Base-by-base conservation (phyloP, 192 early-diverging fungal genomes). In the Backusella mclennaniae region DNA sequence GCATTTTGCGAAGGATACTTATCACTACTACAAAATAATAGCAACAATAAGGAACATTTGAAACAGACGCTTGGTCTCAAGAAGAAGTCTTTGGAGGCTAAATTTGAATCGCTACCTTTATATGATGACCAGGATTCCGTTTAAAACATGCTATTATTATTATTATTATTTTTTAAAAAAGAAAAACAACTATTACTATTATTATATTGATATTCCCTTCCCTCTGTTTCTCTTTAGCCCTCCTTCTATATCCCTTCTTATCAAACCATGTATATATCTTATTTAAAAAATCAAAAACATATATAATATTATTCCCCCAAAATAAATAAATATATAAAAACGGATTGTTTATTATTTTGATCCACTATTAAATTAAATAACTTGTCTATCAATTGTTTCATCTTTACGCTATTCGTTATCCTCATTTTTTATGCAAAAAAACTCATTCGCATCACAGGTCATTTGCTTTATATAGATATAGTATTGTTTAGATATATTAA, bases 1-100 rank as follows among this genome's bases (percentile, higher is more conserved):
- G 80, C 77, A 33, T 81, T 72, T 35, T 42, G 76, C 53, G 46
- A 69, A 35, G 31, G 67, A 0, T 84, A 84, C 29, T 23, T 31
- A 3, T 63, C 56, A 63, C 12, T 63, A 14, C 26, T 63, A 63
- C 56, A 63, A 49, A 49, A 14, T 14, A 29, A 63, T 11, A 63
- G 23, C 21, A 59, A 59, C 2, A 63, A 12, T 3, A 63, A 29
- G 11, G 26, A 29, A 29, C 56, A 63, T 29, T 63, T 63, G 2
- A 29, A 26, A 63, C 56, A 63, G 7, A 63, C 56, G 0, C 21
- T 63, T 63, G 56, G 56, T 4, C 26, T 29, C 21, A 63, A 63
- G 56, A 63, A 29, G 9, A 63, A 63, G 9, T 63, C 56, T 2
- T 63, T 63, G 26, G 26, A 63, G 26, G 56, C 56, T 29, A 63